A percentile compares a stretch with the other conserved stretches of the same genome.
phyloP scores from a whole-genome alignment of 2,329 filamentous ascomycete species.

The Trichothecium roseum region DNA sequence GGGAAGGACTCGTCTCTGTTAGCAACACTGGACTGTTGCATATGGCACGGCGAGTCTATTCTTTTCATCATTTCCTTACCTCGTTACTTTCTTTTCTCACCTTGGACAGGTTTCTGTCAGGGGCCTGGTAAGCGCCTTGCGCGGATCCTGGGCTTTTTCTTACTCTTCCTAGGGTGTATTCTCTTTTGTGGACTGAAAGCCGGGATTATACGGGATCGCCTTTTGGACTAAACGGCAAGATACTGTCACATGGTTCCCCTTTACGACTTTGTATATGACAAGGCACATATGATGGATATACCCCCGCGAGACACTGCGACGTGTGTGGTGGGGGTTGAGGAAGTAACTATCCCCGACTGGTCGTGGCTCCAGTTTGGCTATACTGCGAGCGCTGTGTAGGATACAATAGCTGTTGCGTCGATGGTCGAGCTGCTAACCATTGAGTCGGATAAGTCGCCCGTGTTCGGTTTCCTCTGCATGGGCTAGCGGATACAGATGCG shows the following conservation, averaged over 20 bases:
- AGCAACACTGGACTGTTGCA: no score
- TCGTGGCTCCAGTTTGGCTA: no score
- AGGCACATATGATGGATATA: conserved; percentile 31
- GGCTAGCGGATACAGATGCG: no score
- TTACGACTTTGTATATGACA: conserved; percentile 18
- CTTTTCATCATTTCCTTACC: conserved; percentile 1
- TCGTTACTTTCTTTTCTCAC: neutral
- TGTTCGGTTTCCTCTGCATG: no score
- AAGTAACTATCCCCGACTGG: conserved; percentile 4
- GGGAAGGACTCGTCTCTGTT: no score
- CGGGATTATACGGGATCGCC: neutral
- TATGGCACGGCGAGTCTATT: neutral
- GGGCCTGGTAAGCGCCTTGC: no score
- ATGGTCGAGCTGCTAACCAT: no score
- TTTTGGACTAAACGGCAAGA: conserved; percentile 20
- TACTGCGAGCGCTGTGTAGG: no score
- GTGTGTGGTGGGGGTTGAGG: conserved; percentile 20
- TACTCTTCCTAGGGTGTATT: neutral
- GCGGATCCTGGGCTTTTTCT: neutral
- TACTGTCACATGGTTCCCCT: conserved; percentile 24
- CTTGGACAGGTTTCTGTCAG: neutral
- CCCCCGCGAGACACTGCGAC: conserved; percentile 25
- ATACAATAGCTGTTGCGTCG: no score
- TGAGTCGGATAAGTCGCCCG: no score
- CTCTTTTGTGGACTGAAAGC: conserved; percentile 9